Evolutionary conservation across 441 rosid genomes (phyloP), one percentile per base, ranked within the genome.

Genomic region (Pelargonium fulgidum): DNA sequence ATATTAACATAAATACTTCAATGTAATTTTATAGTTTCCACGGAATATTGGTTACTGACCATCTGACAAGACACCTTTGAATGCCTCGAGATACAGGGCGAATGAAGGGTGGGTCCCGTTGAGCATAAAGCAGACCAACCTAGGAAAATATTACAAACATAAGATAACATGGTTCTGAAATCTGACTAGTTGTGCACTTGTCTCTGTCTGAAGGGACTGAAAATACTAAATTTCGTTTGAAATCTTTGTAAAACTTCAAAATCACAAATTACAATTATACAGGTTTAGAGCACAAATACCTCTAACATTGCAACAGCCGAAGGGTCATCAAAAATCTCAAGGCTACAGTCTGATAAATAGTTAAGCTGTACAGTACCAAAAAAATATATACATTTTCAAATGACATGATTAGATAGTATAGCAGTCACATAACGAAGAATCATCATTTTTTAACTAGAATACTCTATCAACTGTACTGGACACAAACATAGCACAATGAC

Each of bases 91-190:
- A 86, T 73, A 89, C 76, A 26, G 99, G 98, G 47, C 98, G 96
- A 71, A 90, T 81, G 73, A 89, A 85, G 33, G 99, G 84, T 5
- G 97, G 99, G 82, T 94, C 97, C 33, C 97, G 83, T 72, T 94
- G 97, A 66, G 88, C 77, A 73, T 89, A 90, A 24, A 94, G 89
- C 81, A 94, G 83, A 59, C 99, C 97, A 78, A 89, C 97, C 99
- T 89, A 78, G 9, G 64, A 73, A 74, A 71, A 59, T 44, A 74
- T n/a, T 24, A 39, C 48, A 44, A 65, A 14, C 50, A 24, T 17
- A 65, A 14, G 39, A 39, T 33, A 47, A 20, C 26, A 45, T 48
- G 56, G 56, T 48, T 4, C 56, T 48, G 16, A 48, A 48, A 48
- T 48, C 56, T 48, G 56, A 48, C 56, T 12, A 48, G 56, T 48